These are phyloP conservation scores for Pyrenochaeta sp. DNA, from an alignment of 2,329 filamentous ascomycete species.

Conservation along the genomic window DNA sequence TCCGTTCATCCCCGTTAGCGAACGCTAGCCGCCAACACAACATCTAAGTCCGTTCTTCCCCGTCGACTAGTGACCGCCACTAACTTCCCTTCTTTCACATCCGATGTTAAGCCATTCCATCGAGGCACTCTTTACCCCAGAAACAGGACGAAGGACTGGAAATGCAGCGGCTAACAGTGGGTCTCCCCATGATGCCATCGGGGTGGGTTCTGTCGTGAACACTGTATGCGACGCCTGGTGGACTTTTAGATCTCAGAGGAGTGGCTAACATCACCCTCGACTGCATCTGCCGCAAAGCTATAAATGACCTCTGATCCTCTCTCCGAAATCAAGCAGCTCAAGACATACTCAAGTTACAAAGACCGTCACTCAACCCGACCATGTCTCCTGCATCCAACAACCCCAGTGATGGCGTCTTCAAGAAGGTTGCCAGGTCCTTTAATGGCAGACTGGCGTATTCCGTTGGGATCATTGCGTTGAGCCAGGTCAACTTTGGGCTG, in stretches of 20 bases:
- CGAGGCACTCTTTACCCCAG: neutral
- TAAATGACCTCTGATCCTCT: no score
- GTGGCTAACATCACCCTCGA: no score
- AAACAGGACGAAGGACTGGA: no score
- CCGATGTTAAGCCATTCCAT: no score
- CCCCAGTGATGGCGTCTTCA: neutral
- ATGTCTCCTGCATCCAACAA: neutral
- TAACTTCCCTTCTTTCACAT: no score
- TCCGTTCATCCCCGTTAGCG: constrained; percentile 6
- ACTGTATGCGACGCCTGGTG: no score
- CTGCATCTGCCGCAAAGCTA: no score
- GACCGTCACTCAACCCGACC: no score
- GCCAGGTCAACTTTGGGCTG: constrained; percentile 11
- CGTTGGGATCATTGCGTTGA: constrained; percentile 11
- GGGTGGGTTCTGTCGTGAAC: neutral
- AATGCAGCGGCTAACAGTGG: neutral
- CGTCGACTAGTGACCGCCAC: neutral
- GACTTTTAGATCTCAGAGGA: no score
- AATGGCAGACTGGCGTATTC: constrained; percentile 5
- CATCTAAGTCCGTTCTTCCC: neutral
- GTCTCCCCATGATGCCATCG: neutral
- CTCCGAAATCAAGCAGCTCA: no score
- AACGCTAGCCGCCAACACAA: neutral
- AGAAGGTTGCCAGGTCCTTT: constrained; percentile 4
- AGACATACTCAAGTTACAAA: no score